Evolutionary conservation across 2,329 filamentous ascomycete genomes (phyloP).

Genomic region (Parastagonospora avenae): DNA sequence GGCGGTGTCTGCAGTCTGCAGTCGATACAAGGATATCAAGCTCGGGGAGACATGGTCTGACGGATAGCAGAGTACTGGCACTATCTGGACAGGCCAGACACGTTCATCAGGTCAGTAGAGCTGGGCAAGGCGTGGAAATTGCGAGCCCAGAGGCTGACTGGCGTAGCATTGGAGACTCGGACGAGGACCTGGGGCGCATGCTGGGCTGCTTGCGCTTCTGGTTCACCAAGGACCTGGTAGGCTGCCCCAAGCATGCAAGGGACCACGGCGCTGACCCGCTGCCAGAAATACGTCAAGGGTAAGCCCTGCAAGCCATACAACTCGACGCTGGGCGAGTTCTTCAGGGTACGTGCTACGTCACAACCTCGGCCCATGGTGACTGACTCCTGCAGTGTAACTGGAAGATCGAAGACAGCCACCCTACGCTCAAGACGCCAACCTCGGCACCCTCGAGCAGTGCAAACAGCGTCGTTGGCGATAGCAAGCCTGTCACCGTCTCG

Average conservation of each 20-base stretch:
- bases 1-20: neutral
- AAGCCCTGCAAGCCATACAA: conserved; percentile 99
- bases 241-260: conserved; percentile 15
- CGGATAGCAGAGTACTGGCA: conserved; percentile 85
- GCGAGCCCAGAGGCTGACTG: conserved; percentile 45
- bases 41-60: conserved; percentile 23
- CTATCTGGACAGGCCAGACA: conserved; percentile 92
- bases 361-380: neutral
- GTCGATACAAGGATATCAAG: neutral
- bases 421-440: conserved; percentile 58
- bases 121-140: neutral
- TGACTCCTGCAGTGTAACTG: conserved; percentile 75
- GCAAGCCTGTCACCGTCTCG: conserved; percentile 74
- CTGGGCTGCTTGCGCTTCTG: conserved; percentile 93
- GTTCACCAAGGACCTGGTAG: conserved; percentile 93
- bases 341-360: conserved; percentile 66
- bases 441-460: conserved; percentile 47
- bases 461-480: conserved; percentile 45
- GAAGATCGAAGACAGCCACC: conserved; percentile 83
- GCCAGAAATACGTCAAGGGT: conserved; percentile 92
- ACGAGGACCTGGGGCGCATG: conserved; percentile 91
- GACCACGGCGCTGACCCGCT: conserved; percentile 21
- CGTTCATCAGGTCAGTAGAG: conserved; percentile 68
- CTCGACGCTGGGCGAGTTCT: conserved; percentile 95
- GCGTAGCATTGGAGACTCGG: conserved; percentile 77